Percentiles rank a stretch among this genome's conserved stretches.
These are phyloP conservation scores for Penicillium paneum DNA, from an alignment of 2,329 filamentous ascomycete genomes.

Conservation along the genomic window DNA sequence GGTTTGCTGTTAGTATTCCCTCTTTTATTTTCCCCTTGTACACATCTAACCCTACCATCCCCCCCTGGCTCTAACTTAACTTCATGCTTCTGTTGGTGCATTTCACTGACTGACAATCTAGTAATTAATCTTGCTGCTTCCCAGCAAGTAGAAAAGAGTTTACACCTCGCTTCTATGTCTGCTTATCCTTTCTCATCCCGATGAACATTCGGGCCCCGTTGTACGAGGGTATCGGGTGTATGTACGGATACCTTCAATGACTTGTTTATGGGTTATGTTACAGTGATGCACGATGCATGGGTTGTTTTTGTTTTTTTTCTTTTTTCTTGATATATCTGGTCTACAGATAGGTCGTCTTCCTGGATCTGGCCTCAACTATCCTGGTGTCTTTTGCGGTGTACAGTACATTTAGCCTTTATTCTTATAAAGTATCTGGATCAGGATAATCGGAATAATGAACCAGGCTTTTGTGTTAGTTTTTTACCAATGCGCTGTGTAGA, in stretches of 20 bases:
- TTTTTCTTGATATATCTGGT: not conserved
- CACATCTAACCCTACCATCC: not conserved
- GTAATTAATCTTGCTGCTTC: constrained; percentile 8
- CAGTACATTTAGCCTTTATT: constrained; percentile 15
- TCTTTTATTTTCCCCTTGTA: not conserved
- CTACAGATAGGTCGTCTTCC: constrained; percentile 6
- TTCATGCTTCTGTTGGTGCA: not conserved
- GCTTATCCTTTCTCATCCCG: not conserved
- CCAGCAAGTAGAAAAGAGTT: constrained; percentile 3
- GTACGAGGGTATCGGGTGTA: not conserved
- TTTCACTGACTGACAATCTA: constrained; percentile 9
- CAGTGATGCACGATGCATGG: constrained; percentile 19
- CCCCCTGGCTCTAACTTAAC: not conserved
- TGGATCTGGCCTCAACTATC: constrained; percentile 13
- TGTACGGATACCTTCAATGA: not conserved
- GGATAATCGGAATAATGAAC: constrained; percentile 13
- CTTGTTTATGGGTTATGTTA: constrained; percentile 12
- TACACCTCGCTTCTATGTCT: not conserved
- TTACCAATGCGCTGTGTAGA: not conserved
- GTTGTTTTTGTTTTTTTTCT: constrained; percentile 1
- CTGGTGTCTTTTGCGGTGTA: constrained; percentile 19
- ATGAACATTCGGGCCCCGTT: not conserved
- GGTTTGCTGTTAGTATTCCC: constrained; percentile 65
- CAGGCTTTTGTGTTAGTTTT: not conserved
- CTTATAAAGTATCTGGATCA: constrained; percentile 13